Base-by-base conservation (phyloP, 805 yeast species). In the Suhomyces vadensis region DNA sequence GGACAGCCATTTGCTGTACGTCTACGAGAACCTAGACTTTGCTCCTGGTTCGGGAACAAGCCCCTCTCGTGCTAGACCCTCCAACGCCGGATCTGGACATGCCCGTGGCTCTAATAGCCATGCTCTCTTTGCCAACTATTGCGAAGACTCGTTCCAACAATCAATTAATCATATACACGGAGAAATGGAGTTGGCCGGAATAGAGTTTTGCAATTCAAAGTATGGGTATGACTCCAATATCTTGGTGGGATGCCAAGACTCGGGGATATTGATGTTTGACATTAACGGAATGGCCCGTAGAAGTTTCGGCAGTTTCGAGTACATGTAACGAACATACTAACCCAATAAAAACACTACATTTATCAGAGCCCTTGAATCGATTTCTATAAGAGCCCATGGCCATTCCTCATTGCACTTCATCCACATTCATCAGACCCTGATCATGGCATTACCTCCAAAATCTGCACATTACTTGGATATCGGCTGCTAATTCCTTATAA, bases 221-320 rank as follows among this genome's bases (percentile, higher is more conserved):
- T 65, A 71, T 65, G 50, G 44, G 42, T 57, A 55, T 36, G 55
- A 52, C 25, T 43, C 51, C 25, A 63, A 63, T 46, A 56, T 72
- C 37, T 53, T 61, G 20, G 64, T 72, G 41, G 75, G 75, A 3
- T 62, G 73, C 47, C 70, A 69, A 41, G 83, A 80, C 47, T 79
- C 77, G 35, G 95, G 95, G 0, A 67, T 87, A 16, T 71, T 82
- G 37, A 71, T 74, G 51, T 87, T 92, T 90, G 79, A 77, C 35
- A 75, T 87, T 37, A 85, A 85, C 53, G 73, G 79, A 11, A 76
- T 82, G 76, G 77, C 79, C 23, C 69, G 87, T 55, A 67, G 85
- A 46, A 77, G 83, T 44, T 79, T 79, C 50, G 83, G 85, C 2
- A 73, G 82, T 43, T 79, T 69, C 51, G 75, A 71, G 44, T 64